A percentile compares a stretch with the other conserved stretches of the same genome.
phyloP scores from a whole-genome alignment of 768 basidiomycete species.

The Phaeotremella skinneri region DNA sequence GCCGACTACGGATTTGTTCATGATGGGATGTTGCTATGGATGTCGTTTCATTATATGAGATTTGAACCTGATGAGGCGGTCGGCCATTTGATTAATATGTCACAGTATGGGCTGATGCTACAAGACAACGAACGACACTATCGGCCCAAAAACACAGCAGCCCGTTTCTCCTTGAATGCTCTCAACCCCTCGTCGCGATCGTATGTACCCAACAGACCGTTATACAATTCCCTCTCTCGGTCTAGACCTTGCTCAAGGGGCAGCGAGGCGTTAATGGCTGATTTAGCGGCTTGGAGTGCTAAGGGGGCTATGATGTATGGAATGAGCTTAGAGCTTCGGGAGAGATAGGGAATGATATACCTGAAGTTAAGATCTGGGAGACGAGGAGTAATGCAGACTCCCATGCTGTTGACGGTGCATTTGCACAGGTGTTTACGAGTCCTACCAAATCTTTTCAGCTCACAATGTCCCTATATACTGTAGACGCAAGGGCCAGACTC shows the following conservation, averaged over 20 bases:
- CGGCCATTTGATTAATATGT: no score
- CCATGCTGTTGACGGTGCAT: constrained; percentile 22
- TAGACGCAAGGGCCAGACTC: no score
- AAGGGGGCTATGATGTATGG: constrained; percentile 70
- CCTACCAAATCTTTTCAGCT: constrained; percentile 15
- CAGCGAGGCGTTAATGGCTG: constrained; percentile 73
- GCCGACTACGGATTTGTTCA: constrained; percentile 4
- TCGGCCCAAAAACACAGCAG: constrained; percentile 76
- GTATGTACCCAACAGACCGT: constrained; percentile 67
- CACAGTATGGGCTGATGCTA: no score
- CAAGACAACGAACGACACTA: no score
- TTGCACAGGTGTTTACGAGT: constrained; percentile 25
- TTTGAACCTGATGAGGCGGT: no score
- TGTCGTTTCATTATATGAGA: no score
- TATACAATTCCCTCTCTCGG: constrained; percentile 82
- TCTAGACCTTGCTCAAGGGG: constrained; percentile 83
- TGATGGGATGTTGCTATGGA: background rate
- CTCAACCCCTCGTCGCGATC: constrained; percentile 80
- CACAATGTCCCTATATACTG: background rate
- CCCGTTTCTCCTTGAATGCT: constrained; percentile 81
- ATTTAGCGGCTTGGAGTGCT: constrained; percentile 82
- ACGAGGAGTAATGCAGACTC: constrained; percentile 24
- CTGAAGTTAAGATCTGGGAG: constrained; percentile 36
- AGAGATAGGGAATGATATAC: constrained; percentile 9
- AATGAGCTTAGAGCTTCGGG: background rate